These are phyloP conservation scores for Aureobasidium sp. DNA, from an alignment of 2,329 filamentous ascomycete genomes.

Conservation along the genomic window DNA sequence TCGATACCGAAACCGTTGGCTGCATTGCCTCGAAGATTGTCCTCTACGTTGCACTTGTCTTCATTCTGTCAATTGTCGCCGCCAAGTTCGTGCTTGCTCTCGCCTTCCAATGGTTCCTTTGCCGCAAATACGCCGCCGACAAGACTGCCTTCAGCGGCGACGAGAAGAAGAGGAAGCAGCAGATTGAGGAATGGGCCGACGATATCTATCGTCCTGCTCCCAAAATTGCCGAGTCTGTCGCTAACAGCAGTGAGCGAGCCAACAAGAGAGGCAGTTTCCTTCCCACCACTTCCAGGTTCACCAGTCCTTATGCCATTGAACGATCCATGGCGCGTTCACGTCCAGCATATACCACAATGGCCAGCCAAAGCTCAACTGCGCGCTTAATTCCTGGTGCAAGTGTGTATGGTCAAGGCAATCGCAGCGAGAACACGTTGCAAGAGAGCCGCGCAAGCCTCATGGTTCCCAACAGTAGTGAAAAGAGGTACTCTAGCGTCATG, in stretches of 20 bases:
- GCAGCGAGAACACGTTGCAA: conserved; percentile 50
- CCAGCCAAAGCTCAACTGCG: conserved; percentile 72
- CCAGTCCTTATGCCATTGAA: conserved; percentile 77
- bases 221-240: conserved; percentile 62
- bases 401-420: conserved; percentile 60
- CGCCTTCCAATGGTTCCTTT: conserved; percentile 94
- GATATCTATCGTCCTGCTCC: conserved; percentile 92
- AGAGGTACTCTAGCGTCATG: conserved; percentile 47
- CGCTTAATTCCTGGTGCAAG: conserved; percentile 59
- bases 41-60: conserved; percentile 82
- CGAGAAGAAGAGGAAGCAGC: conserved; percentile 75
- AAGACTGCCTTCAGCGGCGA: conserved; percentile 80
- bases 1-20: conserved; percentile 92
- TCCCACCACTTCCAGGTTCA: conserved; percentile 90
- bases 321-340: conserved; percentile 45
- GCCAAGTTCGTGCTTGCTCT: conserved; percentile 84
- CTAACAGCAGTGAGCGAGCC: conserved; percentile 60
- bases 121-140: conserved; percentile 71
- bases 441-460: conserved; percentile 39
- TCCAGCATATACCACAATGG: conserved; percentile 81
- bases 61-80: conserved; percentile 83
- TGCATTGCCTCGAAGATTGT: conserved; percentile 98
- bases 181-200: conserved; percentile 97
- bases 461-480: conserved; percentile 36
- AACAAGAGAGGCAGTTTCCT: conserved; percentile 85